Evolutionary conservation across 225 moss, liverwort and hornwort species (phyloP).

Genomic region (Pleurozium schreberi): DNA sequence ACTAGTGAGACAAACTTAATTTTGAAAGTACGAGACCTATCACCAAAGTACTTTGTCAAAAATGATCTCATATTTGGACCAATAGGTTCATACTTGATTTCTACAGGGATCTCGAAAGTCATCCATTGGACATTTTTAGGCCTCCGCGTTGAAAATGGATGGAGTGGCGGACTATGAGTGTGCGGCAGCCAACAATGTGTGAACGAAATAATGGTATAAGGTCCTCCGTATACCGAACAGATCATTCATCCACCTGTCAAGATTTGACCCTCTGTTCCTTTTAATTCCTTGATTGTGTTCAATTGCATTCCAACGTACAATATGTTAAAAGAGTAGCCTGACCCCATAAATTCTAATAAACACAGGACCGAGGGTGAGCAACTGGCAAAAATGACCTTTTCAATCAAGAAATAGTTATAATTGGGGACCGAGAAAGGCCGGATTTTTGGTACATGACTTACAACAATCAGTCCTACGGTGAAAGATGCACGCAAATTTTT

Average conservation of each 20-base stretch:
- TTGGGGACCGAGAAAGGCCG: not conserved
- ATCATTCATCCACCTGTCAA: not conserved
- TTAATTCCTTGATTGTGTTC: not conserved
- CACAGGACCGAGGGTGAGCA: not conserved
- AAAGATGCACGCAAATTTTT: not conserved
- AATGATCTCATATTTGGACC: too few relatives aligned
- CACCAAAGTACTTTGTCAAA: too few relatives aligned
- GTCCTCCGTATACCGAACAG: not conserved
- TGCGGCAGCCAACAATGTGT: not conserved
- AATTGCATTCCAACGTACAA: not conserved
- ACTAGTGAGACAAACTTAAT: not conserved
- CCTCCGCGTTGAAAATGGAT: too few relatives aligned
- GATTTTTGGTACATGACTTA: not conserved
- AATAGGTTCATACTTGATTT: too few relatives aligned
- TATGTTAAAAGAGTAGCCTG: too few relatives aligned
- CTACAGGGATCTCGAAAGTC: too few relatives aligned
- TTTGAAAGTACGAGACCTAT: too few relatives aligned
- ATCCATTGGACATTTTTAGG: too few relatives aligned
- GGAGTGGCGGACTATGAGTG: not conserved
- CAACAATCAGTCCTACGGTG: not conserved
- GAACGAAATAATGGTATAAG: not conserved
- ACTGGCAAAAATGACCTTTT: slow-evolving; percentile 3
- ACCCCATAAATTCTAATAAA: not conserved
- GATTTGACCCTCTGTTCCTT: not conserved
- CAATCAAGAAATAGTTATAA: slow-evolving; percentile 9